phyloP scores from a whole-genome alignment of 805 yeast species.

The Teunomyces panamensis region DNA sequence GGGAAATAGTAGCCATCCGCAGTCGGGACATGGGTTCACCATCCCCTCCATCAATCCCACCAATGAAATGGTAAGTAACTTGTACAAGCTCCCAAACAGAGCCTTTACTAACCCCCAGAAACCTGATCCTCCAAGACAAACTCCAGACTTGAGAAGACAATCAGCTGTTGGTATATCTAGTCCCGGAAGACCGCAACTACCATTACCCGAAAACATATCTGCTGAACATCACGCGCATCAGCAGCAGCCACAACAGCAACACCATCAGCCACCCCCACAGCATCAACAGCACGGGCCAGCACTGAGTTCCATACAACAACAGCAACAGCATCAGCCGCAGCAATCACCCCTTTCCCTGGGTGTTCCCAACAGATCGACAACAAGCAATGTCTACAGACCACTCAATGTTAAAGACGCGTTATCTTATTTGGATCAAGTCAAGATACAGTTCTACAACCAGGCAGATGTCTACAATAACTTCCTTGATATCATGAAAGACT shows the following conservation, averaged over 20 bases:
- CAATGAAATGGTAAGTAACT: conserved; percentile 19
- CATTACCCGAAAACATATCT: conserved; percentile 26
- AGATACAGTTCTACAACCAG: conserved; percentile 84
- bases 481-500: conserved; percentile 97
- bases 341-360: conserved; percentile 23
- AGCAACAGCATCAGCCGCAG: conserved; percentile 9
- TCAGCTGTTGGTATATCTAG: conserved; percentile 18
- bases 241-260: conserved; percentile 12
- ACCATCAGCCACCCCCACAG: conserved; percentile 11
- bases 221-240: conserved; percentile 17
- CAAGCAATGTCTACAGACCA: conserved; percentile 60
- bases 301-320: conserved; percentile 4
- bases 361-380: conserved; percentile 40
- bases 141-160: conserved; percentile 23
- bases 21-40: conserved; percentile 44
- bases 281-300: conserved; percentile 6
- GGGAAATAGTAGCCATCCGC: conserved; percentile 39
- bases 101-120: conserved; percentile 2
- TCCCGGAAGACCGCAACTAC: conserved; percentile 20
- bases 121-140: conserved; percentile 18
- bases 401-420: conserved; percentile 94
- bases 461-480: conserved; percentile 96
- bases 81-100: not conserved
- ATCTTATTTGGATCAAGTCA: conserved; percentile 92
- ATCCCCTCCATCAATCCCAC: conserved; percentile 46